Evolutionary conservation across 1,139 yeast species (phyloP), one percentile per base, ranked within the genome.

Genomic region (Candida sp.): DNA sequence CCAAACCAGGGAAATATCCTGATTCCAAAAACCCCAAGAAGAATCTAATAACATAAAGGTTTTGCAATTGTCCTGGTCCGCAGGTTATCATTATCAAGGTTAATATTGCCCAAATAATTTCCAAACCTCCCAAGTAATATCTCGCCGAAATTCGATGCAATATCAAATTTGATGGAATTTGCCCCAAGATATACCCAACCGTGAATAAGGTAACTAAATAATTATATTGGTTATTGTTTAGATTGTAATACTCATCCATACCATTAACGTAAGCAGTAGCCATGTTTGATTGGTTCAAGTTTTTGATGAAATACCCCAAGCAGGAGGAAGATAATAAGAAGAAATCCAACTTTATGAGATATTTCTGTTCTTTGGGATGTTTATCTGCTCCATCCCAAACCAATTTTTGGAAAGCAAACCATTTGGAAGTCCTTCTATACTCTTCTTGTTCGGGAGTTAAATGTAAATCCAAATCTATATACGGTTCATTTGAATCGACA

Each of bases 241-340:
- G 75, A 6, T 58, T 48, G 49, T 75, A 75, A 49, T 75, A 74
- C 48, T 81, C 83, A 45, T 70, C 64, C 86, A 82, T 79, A 19
- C 87, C 86, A 43, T 80, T 77, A 34, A 79, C 82, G 54, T 77
- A 82, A 2, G 87, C 82, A 7, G 78, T 75, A 32, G 73, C 62
- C 12, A 77, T 56, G 50, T 77, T 77, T 5, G 64, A 55, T 49
- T 73, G 79, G 49, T 77, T 74, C 47, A 78, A 63, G 38, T 67
- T 65, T 43, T 63, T 63, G 38, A 61, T 60, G 44, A 63, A 63
- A 40, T 62, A 62, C 22, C 79, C 79, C 45, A 70, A 52, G 68
- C 74, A 69, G 1, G 77, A 64, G 21, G 75, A 70, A 32, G 68
- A 59, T 29, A 76, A 54, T 35, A 75, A 52, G 52, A 75, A 75